phyloP scores from a whole-genome alignment of 495 filamentous ascomycete genomes.

The Echria macrotheca region DNA sequence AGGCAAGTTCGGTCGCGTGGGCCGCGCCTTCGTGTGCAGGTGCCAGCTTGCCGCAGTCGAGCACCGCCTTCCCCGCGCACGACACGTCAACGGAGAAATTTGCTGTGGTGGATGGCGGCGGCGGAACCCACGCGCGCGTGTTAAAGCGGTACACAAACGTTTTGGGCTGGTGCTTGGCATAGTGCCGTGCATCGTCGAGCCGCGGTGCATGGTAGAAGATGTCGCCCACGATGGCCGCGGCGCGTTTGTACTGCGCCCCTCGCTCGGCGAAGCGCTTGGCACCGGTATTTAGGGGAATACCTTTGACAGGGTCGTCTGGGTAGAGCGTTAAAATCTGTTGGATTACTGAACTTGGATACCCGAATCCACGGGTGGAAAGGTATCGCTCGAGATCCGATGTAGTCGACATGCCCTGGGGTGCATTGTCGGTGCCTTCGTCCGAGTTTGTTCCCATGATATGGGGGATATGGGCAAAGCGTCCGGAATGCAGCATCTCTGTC shows the following conservation, averaged over 20 bases:
- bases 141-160: conserved; percentile 32
- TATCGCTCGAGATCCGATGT: conserved; percentile 32
- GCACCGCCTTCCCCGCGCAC: background rate
- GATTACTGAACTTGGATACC: conserved; percentile 24
- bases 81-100: conserved; percentile 11
- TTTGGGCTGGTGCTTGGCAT: conserved; percentile 14
- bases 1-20: conserved; percentile 32
- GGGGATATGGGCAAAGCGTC: conserved; percentile 50
- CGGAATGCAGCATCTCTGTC: conserved; percentile 22
- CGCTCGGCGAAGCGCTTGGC: conserved; percentile 22
- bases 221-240: conserved; percentile 31
- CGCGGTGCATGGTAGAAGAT: conserved; percentile 33
- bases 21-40: conserved; percentile 30
- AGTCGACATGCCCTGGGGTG: conserved; percentile 37
- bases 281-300: conserved; percentile 29
- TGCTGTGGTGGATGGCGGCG: background rate
- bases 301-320: conserved; percentile 29
- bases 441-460: conserved; percentile 55
- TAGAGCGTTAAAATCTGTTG: conserved; percentile 34
- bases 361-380: conserved; percentile 24
- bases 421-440: conserved; percentile 61
- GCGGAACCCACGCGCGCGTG: conserved; percentile 23
- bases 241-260: conserved; percentile 32
- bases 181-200: conserved; percentile 22
- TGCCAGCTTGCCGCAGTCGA: conserved; percentile 14